These are phyloP conservation scores for Endocladia muricata DNA, from an alignment of 31 red algal species.

Conservation along the genomic window DNA sequence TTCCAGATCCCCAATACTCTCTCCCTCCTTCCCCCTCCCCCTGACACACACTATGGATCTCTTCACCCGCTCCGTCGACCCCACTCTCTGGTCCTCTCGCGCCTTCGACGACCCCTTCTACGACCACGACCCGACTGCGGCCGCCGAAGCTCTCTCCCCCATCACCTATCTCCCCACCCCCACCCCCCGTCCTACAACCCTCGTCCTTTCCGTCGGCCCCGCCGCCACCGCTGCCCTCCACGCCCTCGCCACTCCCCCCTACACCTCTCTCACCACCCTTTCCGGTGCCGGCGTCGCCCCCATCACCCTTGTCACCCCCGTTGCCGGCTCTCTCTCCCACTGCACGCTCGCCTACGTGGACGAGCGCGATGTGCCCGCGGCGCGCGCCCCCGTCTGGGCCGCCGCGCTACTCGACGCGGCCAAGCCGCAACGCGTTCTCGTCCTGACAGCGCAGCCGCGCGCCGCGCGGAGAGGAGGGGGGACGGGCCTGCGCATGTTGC, in stretches of 20 bases:
- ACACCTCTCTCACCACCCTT: neutral
- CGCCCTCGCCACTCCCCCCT: neutral
- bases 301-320: neutral
- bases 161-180: neutral
- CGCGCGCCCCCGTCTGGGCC: no score
- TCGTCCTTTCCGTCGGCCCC: neutral
- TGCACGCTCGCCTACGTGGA: no score
- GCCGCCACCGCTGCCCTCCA: neutral
- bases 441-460: no score
- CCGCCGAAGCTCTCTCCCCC: slow-evolving; percentile 8
- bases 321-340: no score
- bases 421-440: no score
- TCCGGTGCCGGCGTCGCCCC: neutral
- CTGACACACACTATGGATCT: neutral
- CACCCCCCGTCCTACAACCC: neutral
- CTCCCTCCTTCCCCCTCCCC: neutral
- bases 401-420: no score
- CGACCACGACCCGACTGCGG: slow-evolving; percentile 19
- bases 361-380: no score
- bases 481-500: neutral
- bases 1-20: no score
- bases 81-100: slow-evolving; percentile 23
- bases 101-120: slow-evolving; percentile 32
- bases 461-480: neutral
- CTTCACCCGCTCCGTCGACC: slow-evolving; percentile 25